Percentiles rank a stretch among this genome's conserved stretches.
Evolutionary conservation across 345 rosid species (phyloP).

Genomic region (Leavenworthia alabamica): DNA sequence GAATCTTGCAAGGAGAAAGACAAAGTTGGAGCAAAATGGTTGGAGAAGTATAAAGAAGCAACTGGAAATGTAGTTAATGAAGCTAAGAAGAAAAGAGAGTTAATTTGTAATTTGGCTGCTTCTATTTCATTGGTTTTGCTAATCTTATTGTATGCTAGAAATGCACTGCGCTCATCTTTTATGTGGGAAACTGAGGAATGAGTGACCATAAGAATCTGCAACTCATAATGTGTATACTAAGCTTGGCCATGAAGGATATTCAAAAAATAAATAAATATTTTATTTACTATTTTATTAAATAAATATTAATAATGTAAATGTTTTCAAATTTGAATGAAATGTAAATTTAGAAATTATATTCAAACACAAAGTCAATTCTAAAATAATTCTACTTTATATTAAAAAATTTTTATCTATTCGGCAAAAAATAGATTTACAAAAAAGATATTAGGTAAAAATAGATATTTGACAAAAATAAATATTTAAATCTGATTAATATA

Average conservation of each 20-base stretch:
- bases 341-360: too few species aligned
- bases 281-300: too few species aligned
- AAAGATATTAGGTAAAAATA: too few species aligned
- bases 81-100: slow-evolving; percentile 28
- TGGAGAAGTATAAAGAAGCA: slow-evolving; percentile 29
- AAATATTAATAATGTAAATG: too few species aligned
- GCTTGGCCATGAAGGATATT: slow-evolving; percentile 8
- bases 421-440: too few species aligned
- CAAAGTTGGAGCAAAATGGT: slow-evolving; percentile 29
- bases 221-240: slow-evolving; percentile 18
- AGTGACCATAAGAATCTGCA: neutral
- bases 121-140: slow-evolving; percentile 26
- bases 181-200: slow-evolving; percentile 23
- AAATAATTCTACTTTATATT: too few species aligned
- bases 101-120: slow-evolving; percentile 34
- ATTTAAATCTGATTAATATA: too few species aligned
- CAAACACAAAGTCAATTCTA: too few species aligned
- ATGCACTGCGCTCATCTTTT: slow-evolving; percentile 28
- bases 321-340: too few species aligned
- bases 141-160: slow-evolving; percentile 29
- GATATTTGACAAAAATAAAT: too few species aligned
- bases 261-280: too few species aligned
- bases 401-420: too few species aligned
- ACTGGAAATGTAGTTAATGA: slow-evolving; percentile 31
- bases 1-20: slow-evolving; percentile 24